These are phyloP conservation scores for Domatiomyces globalis DNA, from an alignment of 2,329 filamentous ascomycete genomes.

Conservation along the genomic window DNA sequence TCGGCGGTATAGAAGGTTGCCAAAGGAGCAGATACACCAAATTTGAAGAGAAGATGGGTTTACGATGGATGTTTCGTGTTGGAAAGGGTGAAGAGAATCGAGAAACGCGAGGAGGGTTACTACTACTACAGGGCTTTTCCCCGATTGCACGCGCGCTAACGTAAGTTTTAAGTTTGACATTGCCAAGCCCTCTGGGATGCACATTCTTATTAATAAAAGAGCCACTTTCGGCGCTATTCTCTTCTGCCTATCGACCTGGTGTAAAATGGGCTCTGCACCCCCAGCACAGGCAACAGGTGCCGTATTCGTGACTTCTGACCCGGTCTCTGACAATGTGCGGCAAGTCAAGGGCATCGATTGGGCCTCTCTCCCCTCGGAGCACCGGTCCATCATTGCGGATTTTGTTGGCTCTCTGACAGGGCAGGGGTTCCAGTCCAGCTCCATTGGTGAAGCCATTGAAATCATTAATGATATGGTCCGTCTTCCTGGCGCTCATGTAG, in stretches of 20 bases:
- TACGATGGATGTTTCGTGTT: neutral
- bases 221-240: neutral
- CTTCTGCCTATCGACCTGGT: neutral
- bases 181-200: neutral
- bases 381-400: constrained; percentile 70
- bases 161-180: neutral
- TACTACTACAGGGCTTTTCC: neutral
- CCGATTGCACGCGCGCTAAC: neutral
- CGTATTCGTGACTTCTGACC: constrained; percentile 70
- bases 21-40: neutral
- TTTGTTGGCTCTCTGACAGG: constrained; percentile 65
- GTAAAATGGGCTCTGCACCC: constrained; percentile 25
- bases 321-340: constrained; percentile 62
- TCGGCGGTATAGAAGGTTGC: neutral
- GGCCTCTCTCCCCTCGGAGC: constrained; percentile 56
- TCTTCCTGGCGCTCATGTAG: constrained; percentile 1
- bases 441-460: constrained; percentile 70
- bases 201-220: neutral
- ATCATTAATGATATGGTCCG: constrained; percentile 92
- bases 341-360: constrained; percentile 88
- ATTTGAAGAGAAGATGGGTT: neutral
- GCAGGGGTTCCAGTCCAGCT: constrained; percentile 75
- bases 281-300: constrained; percentile 57
- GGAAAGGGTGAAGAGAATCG: neutral
- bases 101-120: neutral